These are phyloP conservation scores for Didymella keratinophila DNA, from an alignment of 2,329 filamentous ascomycete species.

Conservation along the genomic window DNA sequence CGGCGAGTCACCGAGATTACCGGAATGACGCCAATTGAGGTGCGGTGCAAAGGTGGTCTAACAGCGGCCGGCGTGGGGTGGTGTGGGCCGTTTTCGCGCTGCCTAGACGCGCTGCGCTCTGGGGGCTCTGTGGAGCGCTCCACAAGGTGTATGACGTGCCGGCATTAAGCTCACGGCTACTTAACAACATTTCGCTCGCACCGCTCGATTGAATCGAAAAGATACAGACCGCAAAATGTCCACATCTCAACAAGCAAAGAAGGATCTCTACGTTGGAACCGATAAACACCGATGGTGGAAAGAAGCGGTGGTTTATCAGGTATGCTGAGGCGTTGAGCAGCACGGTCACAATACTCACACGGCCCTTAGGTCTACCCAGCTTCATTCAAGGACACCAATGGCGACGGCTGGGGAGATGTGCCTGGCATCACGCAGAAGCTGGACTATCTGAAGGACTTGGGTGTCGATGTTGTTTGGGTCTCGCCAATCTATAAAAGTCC, in stretches of 20 bases:
- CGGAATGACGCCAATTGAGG: not conserved
- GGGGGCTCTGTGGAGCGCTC: slow-evolving; percentile 17
- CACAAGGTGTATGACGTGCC: slow-evolving; percentile 20
- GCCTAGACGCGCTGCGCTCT: slow-evolving; percentile 15
- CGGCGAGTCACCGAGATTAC: not conserved
- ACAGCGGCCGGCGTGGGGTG: not conserved
- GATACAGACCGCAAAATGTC: slow-evolving; percentile 5
- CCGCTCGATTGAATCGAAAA: not conserved
- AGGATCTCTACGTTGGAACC: slow-evolving; percentile 41
- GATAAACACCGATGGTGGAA: slow-evolving; percentile 64
- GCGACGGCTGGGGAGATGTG: slow-evolving; percentile 64
- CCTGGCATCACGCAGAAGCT: slow-evolving; percentile 64
- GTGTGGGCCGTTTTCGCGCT: not conserved
- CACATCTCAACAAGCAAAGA: slow-evolving; percentile 19
- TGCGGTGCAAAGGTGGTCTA: slow-evolving; percentile 8
- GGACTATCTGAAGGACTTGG: slow-evolving; percentile 62
- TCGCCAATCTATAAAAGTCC: slow-evolving; percentile 57
- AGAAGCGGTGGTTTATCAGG: slow-evolving; percentile 66
- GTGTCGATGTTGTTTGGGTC: slow-evolving; percentile 50
- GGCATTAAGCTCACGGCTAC: slow-evolving; percentile 1
- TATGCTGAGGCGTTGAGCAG: slow-evolving; percentile 7
- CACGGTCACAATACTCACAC: slow-evolving; percentile 1
- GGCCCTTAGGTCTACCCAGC: slow-evolving; percentile 62
- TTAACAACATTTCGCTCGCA: slow-evolving; percentile 5
- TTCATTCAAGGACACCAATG: slow-evolving; percentile 66